Evolutionary conservation across 106 monocot genomes (phyloP), one percentile per base, ranked within the genome.

Genomic region (Posidonia australis): DNA sequence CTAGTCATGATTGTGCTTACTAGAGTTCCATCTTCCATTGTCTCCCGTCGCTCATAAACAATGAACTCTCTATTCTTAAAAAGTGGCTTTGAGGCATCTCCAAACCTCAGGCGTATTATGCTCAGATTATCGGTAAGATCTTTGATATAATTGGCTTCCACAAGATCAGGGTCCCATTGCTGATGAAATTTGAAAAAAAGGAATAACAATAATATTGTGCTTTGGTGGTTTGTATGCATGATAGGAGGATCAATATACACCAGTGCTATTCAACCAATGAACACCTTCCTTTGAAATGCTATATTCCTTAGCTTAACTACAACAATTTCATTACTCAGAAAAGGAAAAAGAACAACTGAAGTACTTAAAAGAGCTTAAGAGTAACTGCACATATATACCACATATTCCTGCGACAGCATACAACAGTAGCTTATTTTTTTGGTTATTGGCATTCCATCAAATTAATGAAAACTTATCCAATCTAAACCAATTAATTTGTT

Each of bases 1-100:
- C 23, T 54, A 10, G 9, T 2, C 19, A 24, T 51, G 16, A n/a
- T n/a, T 54, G 31, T 18, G 22, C 52, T 74, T 86, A 86, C 92
- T 71, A 88, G 71, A 41, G 92, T 88, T 44, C 92, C 92, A 70
- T 92, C 92, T 51, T 84, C 80, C 88, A 92, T 80, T 3, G 82
- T 77, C 68, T 88, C 84, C 0, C 88, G 79, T 0, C 92, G 81
- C 53, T 92, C 92, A 26, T 92, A 92, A 18, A 92, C 92, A 14
- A 92, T 76, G 65, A 92, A 85, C 58, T 92, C 92, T 25, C 92
- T 72, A 42, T 88, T 88, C 71, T 83, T 88, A 75, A 87, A 84
- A 32, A 80, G 73, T 13, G 80, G 72, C 32, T 87, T 87, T 1
- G 87, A 78, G 32, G 84, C 62, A 30, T 80, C 82, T 13, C 92